Percentiles rank a stretch among this genome's conserved stretches.
These are phyloP conservation scores for Lathyrus oleraceus DNA, from an alignment of 306 rosid species.

Conservation along the genomic window DNA sequence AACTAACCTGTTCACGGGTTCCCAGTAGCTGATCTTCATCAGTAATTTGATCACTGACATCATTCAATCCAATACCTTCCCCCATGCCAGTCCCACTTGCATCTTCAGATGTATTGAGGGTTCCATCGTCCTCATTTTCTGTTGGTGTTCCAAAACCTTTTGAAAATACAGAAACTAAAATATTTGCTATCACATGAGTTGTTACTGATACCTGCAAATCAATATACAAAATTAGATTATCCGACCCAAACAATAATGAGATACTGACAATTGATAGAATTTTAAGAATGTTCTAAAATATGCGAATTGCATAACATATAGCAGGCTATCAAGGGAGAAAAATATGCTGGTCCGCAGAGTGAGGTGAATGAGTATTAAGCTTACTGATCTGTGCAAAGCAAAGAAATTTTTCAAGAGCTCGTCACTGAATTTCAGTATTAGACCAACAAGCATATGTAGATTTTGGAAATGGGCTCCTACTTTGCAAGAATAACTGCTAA, in stretches of 20 bases:
- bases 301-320: not conserved
- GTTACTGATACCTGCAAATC: conserved; percentile 68
- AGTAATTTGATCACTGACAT: conserved; percentile 55
- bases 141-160: conserved; percentile 66
- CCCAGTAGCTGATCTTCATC: conserved; percentile 93
- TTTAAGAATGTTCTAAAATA: not conserved
- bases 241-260: not conserved
- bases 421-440: conserved; percentile 57
- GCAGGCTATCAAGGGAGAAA: not conserved
- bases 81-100: conserved; percentile 23
- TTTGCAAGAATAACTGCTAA: conserved; percentile 19
- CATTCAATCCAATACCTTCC: conserved; percentile 9
- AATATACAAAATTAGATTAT: conserved; percentile 20
- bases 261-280: not conserved
- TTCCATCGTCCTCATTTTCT: conserved; percentile 59
- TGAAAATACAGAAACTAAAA: conserved; percentile 63
- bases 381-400: conserved; percentile 71
- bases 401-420: conserved; percentile 66
- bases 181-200: conserved; percentile 64
- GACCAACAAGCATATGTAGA: conserved; percentile 45
- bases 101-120: conserved; percentile 49
- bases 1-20: conserved; percentile 64
- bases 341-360: not conserved
- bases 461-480: conserved; percentile 54
- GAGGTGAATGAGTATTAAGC: conserved; percentile 29